phyloP scores from a whole-genome alignment of 2,329 filamentous ascomycete genomes.

The Ophiostoma sp. region DNA sequence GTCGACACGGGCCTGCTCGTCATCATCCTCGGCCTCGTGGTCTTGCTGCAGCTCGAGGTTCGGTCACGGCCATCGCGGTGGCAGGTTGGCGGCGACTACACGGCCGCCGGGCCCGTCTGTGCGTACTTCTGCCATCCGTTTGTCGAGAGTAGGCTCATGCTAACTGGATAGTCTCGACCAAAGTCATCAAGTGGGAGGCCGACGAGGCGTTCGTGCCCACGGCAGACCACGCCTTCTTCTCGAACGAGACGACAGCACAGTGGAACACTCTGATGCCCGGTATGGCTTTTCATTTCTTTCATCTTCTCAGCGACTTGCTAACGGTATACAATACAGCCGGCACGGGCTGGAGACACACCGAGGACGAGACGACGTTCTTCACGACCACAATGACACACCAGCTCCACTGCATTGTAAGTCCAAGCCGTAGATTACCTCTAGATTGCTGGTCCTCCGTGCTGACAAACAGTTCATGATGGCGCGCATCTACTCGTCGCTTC shows the following conservation, averaged over 20 bases:
- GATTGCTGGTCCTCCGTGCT: not conserved
- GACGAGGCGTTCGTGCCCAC: constrained; percentile 38
- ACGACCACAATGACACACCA: constrained; percentile 40
- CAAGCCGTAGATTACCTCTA: not conserved
- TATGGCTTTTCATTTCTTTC: not conserved
- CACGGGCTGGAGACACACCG: constrained; percentile 35
- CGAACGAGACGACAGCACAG: constrained; percentile 33
- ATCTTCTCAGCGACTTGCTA: not conserved
- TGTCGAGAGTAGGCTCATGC: not conserved
- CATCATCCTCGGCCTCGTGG: constrained; percentile 31
- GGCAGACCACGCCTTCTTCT: constrained; percentile 37
- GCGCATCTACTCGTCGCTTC: constrained; percentile 32
- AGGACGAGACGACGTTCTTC: constrained; percentile 36
- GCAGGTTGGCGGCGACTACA: constrained; percentile 39
- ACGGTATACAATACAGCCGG: constrained; percentile 25
- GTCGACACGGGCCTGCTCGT: constrained; percentile 34
- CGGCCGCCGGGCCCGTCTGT: constrained; percentile 36
- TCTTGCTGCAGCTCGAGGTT: constrained; percentile 26
- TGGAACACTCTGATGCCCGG: constrained; percentile 40
- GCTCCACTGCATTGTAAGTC: constrained; percentile 37
- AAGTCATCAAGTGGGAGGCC: constrained; percentile 36
- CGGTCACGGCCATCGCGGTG: constrained; percentile 20
- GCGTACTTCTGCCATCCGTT: not conserved
- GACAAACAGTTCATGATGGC: constrained; percentile 34
- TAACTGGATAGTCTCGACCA: constrained; percentile 33